Evolutionary conservation across 176 grass and related monocot genomes (phyloP).

Genomic region (Hordeum vulgare): DNA sequence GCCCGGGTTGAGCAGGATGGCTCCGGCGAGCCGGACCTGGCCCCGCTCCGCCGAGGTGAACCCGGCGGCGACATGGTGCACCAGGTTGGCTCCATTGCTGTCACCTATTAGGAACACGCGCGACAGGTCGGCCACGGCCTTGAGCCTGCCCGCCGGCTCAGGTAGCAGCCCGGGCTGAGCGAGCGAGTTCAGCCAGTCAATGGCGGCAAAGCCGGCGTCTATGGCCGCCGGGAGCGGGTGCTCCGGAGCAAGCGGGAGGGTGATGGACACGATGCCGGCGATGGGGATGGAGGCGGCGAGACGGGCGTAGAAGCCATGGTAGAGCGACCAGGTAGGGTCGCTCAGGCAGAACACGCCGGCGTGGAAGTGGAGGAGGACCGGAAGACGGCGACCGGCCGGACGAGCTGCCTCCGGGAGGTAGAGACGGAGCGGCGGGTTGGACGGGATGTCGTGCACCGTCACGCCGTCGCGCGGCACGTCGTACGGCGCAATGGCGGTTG

Average conservation of each 20-base stretch:
- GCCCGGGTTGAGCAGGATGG: not conserved
- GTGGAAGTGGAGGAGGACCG: conserved; percentile 8
- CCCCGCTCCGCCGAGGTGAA: not conserved
- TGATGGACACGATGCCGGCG: not conserved
- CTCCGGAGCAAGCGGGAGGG: not conserved
- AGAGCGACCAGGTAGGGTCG: not conserved
- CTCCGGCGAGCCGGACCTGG: not conserved
- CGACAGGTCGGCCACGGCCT: not conserved
- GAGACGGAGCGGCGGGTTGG: not conserved
- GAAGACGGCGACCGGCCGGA: not conserved
- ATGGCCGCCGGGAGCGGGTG: not conserved
- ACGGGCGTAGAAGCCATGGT: not conserved
- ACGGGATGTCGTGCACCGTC: not conserved
- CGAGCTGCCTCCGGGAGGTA: not conserved
- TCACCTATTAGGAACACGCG: not conserved
- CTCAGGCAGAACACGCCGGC: not conserved
- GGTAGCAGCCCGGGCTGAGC: not conserved
- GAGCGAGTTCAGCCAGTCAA: not conserved
- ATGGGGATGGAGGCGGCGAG: not conserved
- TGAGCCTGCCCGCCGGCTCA: not conserved
- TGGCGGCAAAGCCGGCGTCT: not conserved
- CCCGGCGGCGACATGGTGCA: not conserved
- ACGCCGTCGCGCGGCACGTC: not conserved
- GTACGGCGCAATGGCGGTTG: not conserved
- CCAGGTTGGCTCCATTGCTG: conserved; percentile 6